phyloP scores from a whole-genome alignment of 768 basidiomycete species.

The Pisolithus marmoratus region DNA sequence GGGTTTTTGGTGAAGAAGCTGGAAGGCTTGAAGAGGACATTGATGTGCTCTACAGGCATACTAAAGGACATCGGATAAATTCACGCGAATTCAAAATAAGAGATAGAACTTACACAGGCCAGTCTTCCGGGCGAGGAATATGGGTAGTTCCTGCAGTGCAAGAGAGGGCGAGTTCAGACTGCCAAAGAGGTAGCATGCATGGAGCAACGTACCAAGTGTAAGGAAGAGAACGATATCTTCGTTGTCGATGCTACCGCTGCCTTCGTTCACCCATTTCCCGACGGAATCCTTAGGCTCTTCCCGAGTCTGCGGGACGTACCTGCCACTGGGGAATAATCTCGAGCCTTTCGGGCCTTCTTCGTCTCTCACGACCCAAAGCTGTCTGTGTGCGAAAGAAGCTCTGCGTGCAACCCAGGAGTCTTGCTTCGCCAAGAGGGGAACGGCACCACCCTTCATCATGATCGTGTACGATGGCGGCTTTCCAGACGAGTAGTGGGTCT shows the following conservation, averaged over 20 bases:
- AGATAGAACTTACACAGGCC: conserved; percentile 64
- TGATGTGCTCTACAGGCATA: conserved; percentile 78
- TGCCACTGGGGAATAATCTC: conserved; percentile 81
- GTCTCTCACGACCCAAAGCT: conserved; percentile 79
- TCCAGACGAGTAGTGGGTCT: conserved; percentile 66
- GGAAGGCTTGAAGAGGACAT: conserved; percentile 68
- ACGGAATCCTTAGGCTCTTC: conserved; percentile 70
- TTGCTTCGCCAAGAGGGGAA: conserved; percentile 57
- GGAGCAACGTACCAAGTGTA: conserved; percentile 50
- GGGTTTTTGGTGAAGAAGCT: conserved; percentile 87
- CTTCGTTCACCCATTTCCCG: conserved; percentile 60
- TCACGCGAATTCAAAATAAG: background rate
- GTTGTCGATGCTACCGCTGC: conserved; percentile 56
- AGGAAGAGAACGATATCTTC: conserved; percentile 78
- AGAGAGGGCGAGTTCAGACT: background rate
- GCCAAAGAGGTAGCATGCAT: background rate
- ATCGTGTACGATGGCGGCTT: conserved; percentile 69
- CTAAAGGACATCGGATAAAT: conserved; percentile 30
- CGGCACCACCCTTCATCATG: conserved; percentile 60
- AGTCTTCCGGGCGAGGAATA: conserved; percentile 82
- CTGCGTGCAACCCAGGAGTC: conserved; percentile 70
- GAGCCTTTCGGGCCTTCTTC: conserved; percentile 53
- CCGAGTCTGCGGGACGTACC: conserved; percentile 79
- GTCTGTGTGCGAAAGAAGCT: conserved; percentile 65
- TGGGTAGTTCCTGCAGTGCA: conserved; percentile 57